Evolutionary conservation across 345 rosid species (phyloP).

Genomic region (Luvunga scandens): DNA sequence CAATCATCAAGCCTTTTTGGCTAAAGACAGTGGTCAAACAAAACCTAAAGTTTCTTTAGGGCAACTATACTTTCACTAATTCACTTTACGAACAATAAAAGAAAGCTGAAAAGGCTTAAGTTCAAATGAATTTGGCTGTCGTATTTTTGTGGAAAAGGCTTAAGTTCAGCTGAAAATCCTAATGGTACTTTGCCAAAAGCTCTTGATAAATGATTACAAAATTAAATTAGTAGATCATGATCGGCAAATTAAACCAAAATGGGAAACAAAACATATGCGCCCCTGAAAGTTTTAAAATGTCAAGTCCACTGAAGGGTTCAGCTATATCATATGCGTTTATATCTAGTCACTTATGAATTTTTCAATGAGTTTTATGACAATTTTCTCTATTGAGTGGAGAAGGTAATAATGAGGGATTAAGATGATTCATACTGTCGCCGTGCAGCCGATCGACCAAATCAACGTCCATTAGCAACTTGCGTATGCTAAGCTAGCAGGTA

Average conservation of each 20-base stretch:
- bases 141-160: neutral
- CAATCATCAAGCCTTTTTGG: neutral
- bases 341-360: no score
- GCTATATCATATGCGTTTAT: neutral
- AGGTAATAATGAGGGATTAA: no score
- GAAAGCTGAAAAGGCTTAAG: neutral
- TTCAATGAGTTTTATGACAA: no score
- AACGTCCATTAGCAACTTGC: neutral
- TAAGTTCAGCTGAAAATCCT: neutral
- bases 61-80: neutral
- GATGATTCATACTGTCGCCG: neutral
- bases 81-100: neutral
- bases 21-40: neutral
- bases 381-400: no score
- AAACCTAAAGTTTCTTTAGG: neutral
- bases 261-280: neutral
- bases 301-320: neutral
- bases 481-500: neutral
- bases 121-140: neutral
- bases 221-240: neutral
- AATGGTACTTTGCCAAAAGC: slow-evolving; percentile 4
- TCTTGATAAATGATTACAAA: neutral
- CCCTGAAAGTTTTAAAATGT: neutral
- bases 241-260: neutral
- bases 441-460: neutral